Conservation (phyloP, 768 basidiomycete genomes). For the Lactifluus hygrophoroides region DNA sequence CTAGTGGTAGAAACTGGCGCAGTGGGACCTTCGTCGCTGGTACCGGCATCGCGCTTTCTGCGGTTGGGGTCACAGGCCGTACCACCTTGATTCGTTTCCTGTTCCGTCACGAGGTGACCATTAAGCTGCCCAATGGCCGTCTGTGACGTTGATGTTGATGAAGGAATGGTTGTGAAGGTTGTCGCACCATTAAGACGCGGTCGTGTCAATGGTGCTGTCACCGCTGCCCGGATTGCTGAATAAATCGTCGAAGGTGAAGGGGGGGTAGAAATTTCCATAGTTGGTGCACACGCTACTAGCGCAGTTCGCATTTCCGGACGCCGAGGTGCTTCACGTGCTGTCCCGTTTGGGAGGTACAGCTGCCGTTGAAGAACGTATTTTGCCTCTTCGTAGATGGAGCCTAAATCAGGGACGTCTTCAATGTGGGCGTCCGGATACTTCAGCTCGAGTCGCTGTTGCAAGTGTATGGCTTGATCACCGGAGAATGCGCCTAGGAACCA, state of each 20-base stretch:
- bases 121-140: constrained; percentile 32
- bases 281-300: background rate
- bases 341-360: background rate
- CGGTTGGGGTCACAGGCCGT: constrained; percentile 54
- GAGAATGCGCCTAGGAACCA: background rate
- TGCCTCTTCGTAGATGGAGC: background rate
- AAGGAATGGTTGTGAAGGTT: background rate
- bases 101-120: background rate
- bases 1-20: constrained; percentile 25
- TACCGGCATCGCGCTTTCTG: constrained; percentile 73
- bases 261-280: background rate
- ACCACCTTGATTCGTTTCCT: constrained; percentile 46
- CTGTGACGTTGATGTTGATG: background rate
- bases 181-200: background rate
- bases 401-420: background rate
- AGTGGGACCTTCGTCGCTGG: constrained; percentile 36
- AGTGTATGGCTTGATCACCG: background rate
- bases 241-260: background rate
- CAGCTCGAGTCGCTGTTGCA: background rate
- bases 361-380: background rate
- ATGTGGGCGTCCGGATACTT: background rate
- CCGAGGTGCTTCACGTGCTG: background rate
- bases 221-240: background rate
- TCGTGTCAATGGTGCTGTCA: background rate
- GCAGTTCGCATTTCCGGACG: background rate